Evolutionary conservation across 305 asterid genomes (phyloP).

Genomic region (Striga hermonthica): DNA sequence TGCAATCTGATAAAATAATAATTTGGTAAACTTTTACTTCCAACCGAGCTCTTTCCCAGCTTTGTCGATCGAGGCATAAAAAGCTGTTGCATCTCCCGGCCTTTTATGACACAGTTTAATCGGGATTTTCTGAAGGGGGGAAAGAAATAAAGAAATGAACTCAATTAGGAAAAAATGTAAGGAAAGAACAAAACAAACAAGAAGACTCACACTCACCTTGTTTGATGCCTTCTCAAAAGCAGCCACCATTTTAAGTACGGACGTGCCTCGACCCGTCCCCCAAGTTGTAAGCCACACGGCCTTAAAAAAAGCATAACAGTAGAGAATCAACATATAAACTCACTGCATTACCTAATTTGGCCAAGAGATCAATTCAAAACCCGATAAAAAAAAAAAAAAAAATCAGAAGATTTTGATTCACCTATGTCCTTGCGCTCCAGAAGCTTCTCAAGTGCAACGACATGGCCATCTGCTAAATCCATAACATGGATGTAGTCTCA

Average conservation of each 20-base stretch:
- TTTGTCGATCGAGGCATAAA: conserved; percentile 80
- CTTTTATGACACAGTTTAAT: conserved; percentile 80
- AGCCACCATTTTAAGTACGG: conserved; percentile 90
- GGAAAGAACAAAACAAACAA: neutral
- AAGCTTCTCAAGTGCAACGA: conserved; percentile 83
- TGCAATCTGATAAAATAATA: too few relatives aligned
- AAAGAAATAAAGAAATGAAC: neutral
- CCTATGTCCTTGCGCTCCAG: conserved; percentile 59
- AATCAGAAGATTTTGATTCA: conserved; percentile 14
- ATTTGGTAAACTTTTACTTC: conserved; percentile 62
- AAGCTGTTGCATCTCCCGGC: conserved; percentile 91
- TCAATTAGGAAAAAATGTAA: too few relatives aligned
- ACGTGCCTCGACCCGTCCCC: conserved; percentile 93
- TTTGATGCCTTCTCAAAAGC: conserved; percentile 77
- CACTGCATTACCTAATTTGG: neutral
- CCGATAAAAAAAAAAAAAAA: conserved; percentile 9
- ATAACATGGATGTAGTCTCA: conserved; percentile 96
- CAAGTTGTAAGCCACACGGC: conserved; percentile 82
- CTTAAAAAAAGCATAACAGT: conserved; percentile 36
- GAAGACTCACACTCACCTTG: neutral
- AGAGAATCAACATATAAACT: too few relatives aligned
- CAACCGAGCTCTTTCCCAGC: conserved; percentile 84
- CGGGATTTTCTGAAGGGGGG: conserved; percentile 74
- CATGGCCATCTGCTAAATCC: conserved; percentile 98
- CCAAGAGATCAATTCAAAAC: too few relatives aligned